Base-by-base conservation (phyloP, 257 asterid genomes). In the Schizonepeta tenuifolia region DNA sequence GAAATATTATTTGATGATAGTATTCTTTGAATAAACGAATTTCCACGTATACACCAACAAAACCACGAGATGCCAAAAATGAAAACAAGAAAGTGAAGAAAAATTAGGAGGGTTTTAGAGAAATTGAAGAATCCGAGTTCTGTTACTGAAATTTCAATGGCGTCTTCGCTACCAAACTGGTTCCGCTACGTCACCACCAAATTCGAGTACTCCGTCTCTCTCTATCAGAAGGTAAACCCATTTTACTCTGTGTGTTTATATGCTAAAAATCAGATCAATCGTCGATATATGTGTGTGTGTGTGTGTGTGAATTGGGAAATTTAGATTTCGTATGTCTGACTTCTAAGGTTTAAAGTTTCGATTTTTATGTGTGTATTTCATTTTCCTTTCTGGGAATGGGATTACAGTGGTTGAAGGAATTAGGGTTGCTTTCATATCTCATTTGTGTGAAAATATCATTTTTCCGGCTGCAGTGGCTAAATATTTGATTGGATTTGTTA, bases 121-220 rank as follows among this genome's bases (percentile, higher is more conserved):
- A 31, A 31, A 31, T 31, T 31, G 36, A 31, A 31, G 13, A 59
- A 67, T 10, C 61, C 41, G 75, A 65, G 65, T 7, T 31, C 9
- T 61, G 12, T 12, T 2, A 10, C 54, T 36, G 36, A 57, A 57
- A 55, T 55, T 54, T 76, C 78, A 58, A 91, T 91, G 96, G 89
- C 86, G 71, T 74, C 86, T 75, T 76, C 91, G 69, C 72, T 82
- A 43, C 57, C 87, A 9, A 88, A 80, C 33, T 76, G 88, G 90
- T 15, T 82, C 68, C 96, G 98, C 41, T 92, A 92, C 77, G 21
- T 83, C 33, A 76, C 74, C 61, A 82, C 75, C 81, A 90, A 90
- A 78, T 41, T 86, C 69, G 86, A 84, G 28, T 92, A 92, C 73
- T 84, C 96, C 51, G 60, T 82, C 61, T 70, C 83, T 67, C 79